Base-by-base conservation (phyloP, 2,329 filamentous ascomycete species). In the Saccharata proteae region DNA sequence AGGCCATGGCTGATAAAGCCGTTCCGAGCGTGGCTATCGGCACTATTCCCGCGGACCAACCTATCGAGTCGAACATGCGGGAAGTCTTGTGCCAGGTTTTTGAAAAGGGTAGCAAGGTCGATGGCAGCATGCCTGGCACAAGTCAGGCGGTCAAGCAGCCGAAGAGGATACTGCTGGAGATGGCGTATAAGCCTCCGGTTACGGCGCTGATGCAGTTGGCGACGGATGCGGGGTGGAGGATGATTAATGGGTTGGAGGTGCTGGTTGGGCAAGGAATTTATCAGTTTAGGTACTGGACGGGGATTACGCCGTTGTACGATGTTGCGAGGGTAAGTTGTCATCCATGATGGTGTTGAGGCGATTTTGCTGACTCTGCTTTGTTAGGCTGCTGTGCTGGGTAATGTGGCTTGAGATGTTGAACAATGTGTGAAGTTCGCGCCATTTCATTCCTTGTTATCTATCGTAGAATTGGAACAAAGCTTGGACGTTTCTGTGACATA, bases 151-250 rank as follows among this genome's bases (percentile, higher is more conserved):
- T 51, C 47, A 40, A 51, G 30, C 41, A 35, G 35, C 34, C 33
- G 11, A 57, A 57, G 30, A 56, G 55, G 5, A 58, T 90, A 9
- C 58, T 96, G 38, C 60, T 96, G 3, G 90, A 98, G 56, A 93
- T 98, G 86, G 88, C 90, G 2, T 98, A 98, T 57, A 92, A 88
- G 57, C 90, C 90, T 13, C 65, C 71, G 0, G 69, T 81, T 31
- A 98, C 90, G 4, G 72, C 78, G 6, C 58, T 93, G 42, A 94
- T 96, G 76, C 70, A 80, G 51, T 62, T 94, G 50, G 88, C 86
- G 3, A 67, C 75, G 44, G 71, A 79, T 43, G 71, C 71, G 9
- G 77, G 78, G 3, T 98, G 90, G 90, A 69, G 62, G 34, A 84
- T 80, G 2, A 78, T 96, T 39, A 77, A 84, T 6, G 90, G 90